Conservation (phyloP, 805 yeast species). For the Scheffersomyces coipomensis region DNA sequence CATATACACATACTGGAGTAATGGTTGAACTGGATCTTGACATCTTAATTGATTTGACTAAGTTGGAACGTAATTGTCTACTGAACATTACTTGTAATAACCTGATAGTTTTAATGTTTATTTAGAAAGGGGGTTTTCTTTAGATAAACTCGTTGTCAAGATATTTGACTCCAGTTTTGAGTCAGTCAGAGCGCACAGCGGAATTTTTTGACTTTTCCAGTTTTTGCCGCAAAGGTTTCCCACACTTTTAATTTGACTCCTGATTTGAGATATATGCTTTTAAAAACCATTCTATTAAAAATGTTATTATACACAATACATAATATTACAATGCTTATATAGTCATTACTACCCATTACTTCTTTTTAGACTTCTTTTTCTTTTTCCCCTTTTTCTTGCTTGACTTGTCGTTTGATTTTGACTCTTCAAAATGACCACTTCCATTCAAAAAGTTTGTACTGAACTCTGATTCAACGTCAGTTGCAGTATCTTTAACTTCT, state of each 20-base stretch:
- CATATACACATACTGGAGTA: slow-evolving; percentile 26
- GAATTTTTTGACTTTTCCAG: too few species aligned
- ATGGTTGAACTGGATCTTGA: slow-evolving; percentile 25
- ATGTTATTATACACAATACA: too few species aligned
- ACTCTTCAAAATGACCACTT: slow-evolving; percentile 16
- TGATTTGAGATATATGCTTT: too few species aligned
- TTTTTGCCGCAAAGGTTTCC: too few species aligned
- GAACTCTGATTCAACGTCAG: slow-evolving; percentile 20
- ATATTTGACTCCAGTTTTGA: too few species aligned
- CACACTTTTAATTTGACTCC: too few species aligned
- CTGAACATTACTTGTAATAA: slow-evolving; percentile 16
- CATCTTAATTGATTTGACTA: slow-evolving; percentile 17
- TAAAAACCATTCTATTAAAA: too few species aligned
- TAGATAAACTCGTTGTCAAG: too few species aligned
- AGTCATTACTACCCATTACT: slow-evolving; percentile 2
- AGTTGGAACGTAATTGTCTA: slow-evolving; percentile 15
- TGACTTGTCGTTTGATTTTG: slow-evolving; percentile 6
- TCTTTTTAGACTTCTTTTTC: slow-evolving; percentile 12
- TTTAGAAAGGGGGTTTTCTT: too few species aligned
- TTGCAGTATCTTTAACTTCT: not conserved
- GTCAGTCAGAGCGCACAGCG: too few species aligned
- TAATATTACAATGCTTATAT: too few species aligned
- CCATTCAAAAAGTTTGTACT: slow-evolving; percentile 29
- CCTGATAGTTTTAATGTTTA: too few species aligned
- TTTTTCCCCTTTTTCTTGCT: slow-evolving; percentile 26